Percentiles rank a stretch among this genome's conserved stretches.
These are phyloP conservation scores for Porcisia hertigi DNA, from an alignment of 208 protist genomes.

Conservation along the genomic window DNA sequence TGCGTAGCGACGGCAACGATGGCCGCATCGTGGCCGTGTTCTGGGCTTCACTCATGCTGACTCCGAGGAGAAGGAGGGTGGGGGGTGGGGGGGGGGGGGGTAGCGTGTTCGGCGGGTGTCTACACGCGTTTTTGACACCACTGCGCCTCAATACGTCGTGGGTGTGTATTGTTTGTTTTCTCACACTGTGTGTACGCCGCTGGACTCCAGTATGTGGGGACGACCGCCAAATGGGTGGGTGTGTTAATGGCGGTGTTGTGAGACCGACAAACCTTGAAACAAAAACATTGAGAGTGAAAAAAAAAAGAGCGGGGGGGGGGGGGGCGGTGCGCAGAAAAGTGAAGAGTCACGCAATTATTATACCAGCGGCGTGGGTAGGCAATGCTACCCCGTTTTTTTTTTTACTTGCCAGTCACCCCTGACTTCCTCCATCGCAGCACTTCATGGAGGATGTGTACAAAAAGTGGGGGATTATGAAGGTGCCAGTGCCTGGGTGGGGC, in stretches of 20 bases:
- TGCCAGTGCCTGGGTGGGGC: not conserved
- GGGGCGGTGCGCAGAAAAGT: not conserved
- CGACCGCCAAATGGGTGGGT: not conserved
- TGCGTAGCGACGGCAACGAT: constrained; percentile 19
- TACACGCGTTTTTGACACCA: not conserved
- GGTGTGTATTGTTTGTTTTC: not conserved
- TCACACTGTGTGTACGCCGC: not conserved
- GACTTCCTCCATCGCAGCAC: not conserved
- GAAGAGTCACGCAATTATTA: not conserved
- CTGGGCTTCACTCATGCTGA: constrained; percentile 2
- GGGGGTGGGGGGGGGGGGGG: too few relatives aligned
- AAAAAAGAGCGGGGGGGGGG: not conserved
- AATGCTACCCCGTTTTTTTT: not conserved
- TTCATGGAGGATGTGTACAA: not conserved
- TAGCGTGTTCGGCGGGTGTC: not conserved
- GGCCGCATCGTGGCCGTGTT: constrained; percentile 2
- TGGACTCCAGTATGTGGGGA: not conserved
- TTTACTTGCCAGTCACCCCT: not conserved
- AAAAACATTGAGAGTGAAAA: too few relatives aligned
- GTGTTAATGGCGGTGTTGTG: not conserved
- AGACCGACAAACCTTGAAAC: too few relatives aligned
- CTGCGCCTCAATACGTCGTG: not conserved
- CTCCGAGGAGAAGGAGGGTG: not conserved
- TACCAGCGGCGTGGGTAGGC: not conserved
- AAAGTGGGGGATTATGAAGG: not conserved